Conservation (phyloP, 2,329 filamentous ascomycete species). For the Penicillium sp. region DNA sequence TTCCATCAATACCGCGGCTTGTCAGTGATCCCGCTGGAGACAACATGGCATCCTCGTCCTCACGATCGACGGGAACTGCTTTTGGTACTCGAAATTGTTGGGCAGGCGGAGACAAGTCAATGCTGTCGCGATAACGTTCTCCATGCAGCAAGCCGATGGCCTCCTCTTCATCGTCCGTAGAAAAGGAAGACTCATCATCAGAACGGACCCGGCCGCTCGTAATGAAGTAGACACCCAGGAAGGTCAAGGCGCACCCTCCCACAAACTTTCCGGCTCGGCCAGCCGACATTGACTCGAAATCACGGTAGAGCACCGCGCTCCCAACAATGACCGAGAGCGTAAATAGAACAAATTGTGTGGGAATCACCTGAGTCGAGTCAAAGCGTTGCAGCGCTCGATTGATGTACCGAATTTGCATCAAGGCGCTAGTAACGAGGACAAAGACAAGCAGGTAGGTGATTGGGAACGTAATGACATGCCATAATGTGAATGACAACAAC, state of each 20-base stretch:
- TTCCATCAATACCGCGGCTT: conserved; percentile 36
- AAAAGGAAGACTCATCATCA: conserved; percentile 65
- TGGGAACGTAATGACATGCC: conserved; percentile 85
- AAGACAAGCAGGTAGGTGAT: conserved; percentile 85
- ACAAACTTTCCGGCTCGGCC: conserved; percentile 81
- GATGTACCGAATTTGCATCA: conserved; percentile 97
- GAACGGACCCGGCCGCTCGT: conserved; percentile 74
- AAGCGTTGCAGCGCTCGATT: conserved; percentile 90
- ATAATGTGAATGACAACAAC: conserved; percentile 86
- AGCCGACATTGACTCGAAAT: conserved; percentile 81
- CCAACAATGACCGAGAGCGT: conserved; percentile 94
- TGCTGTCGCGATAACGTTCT: conserved; percentile 42
- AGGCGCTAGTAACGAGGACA: conserved; percentile 78
- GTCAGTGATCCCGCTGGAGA: conserved; percentile 41
- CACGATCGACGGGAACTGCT: conserved; percentile 16
- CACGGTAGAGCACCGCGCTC: conserved; percentile 88
- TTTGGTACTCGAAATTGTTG: conserved; percentile 27
- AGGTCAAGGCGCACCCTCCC: conserved; percentile 87
- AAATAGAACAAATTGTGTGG: conserved; percentile 95
- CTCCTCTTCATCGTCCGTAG: conserved; percentile 66
- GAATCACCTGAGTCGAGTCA: conserved; percentile 96
- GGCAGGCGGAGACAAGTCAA: conserved; percentile 37
- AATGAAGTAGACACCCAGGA: conserved; percentile 95
- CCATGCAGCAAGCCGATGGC: conserved; percentile 46
- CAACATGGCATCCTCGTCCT: conserved; percentile 24